phyloP scores from a whole-genome alignment of 257 asterid species.

The Petunia axillaris region DNA sequence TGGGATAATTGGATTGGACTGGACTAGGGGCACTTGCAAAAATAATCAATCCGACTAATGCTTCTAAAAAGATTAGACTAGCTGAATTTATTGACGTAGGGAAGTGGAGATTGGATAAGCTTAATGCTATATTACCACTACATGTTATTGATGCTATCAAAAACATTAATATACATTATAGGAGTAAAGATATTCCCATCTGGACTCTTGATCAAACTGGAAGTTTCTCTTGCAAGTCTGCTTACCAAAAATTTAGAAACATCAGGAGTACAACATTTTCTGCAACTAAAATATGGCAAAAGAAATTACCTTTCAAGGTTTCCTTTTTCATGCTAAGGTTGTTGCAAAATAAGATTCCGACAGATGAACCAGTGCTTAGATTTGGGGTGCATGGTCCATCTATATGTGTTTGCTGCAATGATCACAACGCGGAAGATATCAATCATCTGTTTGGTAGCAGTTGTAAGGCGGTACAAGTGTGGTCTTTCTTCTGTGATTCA shows the following conservation, averaged over 20 bases:
- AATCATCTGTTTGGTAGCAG: not conserved
- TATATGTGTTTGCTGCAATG: not conserved
- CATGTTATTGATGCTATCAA: too few species aligned
- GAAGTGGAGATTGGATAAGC: not conserved
- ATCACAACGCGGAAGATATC: not conserved
- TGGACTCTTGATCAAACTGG: not conserved
- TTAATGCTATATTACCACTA: not conserved
- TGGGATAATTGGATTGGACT: not conserved
- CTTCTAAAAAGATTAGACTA: too few species aligned
- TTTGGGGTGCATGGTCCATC: not conserved
- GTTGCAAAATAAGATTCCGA: not conserved
- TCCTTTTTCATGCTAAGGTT: not conserved
- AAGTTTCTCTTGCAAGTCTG: not conserved
- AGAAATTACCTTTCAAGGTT: not conserved
- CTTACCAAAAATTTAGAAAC: too few species aligned
- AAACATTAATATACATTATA: not conserved
- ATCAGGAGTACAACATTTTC: too few species aligned
- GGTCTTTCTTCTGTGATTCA: not conserved
- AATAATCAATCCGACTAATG: too few species aligned
- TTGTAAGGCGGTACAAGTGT: not conserved
- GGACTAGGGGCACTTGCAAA: not conserved
- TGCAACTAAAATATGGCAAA: too few species aligned
- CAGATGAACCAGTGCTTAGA: not conserved
- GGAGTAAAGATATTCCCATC: not conserved
- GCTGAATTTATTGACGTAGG: too few species aligned